Evolutionary conservation across 768 basidiomycete species (phyloP).

Genomic region (Boletus vinaceobasis): DNA sequence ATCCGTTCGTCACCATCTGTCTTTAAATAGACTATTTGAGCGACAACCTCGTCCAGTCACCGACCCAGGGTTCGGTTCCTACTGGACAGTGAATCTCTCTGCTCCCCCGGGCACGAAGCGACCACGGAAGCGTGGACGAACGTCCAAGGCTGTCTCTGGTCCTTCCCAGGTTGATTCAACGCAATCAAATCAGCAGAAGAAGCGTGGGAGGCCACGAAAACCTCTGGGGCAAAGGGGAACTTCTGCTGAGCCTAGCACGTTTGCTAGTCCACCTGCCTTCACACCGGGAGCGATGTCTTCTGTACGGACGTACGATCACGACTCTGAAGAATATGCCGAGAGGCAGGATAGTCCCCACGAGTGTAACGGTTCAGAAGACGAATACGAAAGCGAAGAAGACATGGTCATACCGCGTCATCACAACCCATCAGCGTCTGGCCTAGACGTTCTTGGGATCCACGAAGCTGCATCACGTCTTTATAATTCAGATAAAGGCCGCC

Average conservation of each 20-base stretch:
- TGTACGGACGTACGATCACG: conserved; percentile 27
- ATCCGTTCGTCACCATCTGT: conserved; percentile 85
- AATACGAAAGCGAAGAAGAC: conserved; percentile 69
- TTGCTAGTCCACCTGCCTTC: conserved; percentile 15
- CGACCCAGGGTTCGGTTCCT: conserved; percentile 83
- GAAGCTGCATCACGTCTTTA: conserved; percentile 42
- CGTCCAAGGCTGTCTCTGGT: conserved; percentile 42
- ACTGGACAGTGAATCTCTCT: conserved; percentile 84
- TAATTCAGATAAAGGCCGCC: conserved; percentile 31
- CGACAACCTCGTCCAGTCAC: conserved; percentile 78
- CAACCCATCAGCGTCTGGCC: conserved; percentile 37
- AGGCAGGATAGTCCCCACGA: conserved; percentile 37
- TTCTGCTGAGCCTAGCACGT: conserved; percentile 12
- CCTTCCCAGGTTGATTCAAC: conserved; percentile 9
- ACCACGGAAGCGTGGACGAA: conserved; percentile 73
- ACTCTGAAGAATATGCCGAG: conserved; percentile 40
- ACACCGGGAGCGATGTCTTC: conserved; percentile 26
- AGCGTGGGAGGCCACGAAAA: conserved; percentile 42
- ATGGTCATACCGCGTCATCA: conserved; percentile 45
- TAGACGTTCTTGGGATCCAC: conserved; percentile 35
- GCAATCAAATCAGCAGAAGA: conserved; percentile 30
- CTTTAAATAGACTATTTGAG: conserved; percentile 78
- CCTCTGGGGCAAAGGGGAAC: conserved; percentile 10
- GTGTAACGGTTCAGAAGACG: conserved; percentile 46
- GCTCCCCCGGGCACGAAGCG: conserved; percentile 87